Conservation (phyloP, 2,329 filamentous ascomycete species). For the Talaromyces sp. region DNA sequence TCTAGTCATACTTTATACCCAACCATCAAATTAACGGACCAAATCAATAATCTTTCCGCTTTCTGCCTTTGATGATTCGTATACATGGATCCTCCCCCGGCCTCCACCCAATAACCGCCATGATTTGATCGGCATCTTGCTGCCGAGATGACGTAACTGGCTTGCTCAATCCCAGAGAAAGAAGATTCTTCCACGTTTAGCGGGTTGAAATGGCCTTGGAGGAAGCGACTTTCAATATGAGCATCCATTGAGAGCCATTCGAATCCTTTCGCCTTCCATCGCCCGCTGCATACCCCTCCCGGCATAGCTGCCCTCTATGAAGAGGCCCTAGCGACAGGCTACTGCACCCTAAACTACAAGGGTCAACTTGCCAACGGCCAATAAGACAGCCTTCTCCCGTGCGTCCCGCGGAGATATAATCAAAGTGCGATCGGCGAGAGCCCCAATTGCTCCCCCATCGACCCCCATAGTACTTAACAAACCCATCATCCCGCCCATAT, state of each 20-base stretch:
- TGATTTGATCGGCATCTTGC: slow-evolving; percentile 13
- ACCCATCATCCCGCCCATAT: neutral
- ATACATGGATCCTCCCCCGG: slow-evolving; percentile 4
- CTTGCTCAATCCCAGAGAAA: neutral
- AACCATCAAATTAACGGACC: too few species aligned
- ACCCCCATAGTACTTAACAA: neutral
- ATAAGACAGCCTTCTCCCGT: slow-evolving; percentile 6
- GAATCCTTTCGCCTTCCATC: neutral
- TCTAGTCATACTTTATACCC: too few species aligned
- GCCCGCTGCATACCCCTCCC: neutral
- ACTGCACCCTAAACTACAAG: neutral
- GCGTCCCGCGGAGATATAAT: slow-evolving; percentile 18
- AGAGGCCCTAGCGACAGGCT: neutral
- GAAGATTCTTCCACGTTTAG: slow-evolving; percentile 4
- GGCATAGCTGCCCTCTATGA: slow-evolving; percentile 1
- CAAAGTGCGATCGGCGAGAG: slow-evolving; percentile 2
- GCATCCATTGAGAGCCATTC: neutral
- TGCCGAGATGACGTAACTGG: slow-evolving; percentile 22
- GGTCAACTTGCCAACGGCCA: slow-evolving; percentile 1
- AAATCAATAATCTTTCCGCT: neutral
- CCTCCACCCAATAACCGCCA: neutral
- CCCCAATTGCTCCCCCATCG: neutral
- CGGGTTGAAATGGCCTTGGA: neutral
- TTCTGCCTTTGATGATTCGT: neutral
- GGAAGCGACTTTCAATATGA: neutral